Evolutionary conservation across 2,329 filamentous ascomycete species (phyloP).

Genomic region (Sporothrix euskadiensis): DNA sequence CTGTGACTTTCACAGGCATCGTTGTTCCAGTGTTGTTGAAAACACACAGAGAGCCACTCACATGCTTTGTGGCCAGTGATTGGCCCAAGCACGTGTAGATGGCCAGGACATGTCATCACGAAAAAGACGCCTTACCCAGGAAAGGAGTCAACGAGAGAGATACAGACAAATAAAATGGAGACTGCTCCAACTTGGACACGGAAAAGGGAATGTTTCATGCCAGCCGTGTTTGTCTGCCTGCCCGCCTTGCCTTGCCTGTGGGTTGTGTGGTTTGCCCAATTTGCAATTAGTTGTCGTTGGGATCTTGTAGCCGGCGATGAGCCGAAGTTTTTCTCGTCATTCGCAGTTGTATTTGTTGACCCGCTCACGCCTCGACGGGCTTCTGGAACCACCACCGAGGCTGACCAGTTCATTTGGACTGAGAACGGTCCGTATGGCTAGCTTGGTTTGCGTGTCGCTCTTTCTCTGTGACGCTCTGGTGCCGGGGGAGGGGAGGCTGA

Average conservation of each 20-base stretch:
- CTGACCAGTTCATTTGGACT: no score
- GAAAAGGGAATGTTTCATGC: background rate
- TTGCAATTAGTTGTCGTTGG: background rate
- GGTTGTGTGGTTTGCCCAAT: background rate
- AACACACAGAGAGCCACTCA: background rate
- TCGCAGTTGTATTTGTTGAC: background rate
- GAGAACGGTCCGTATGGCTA: background rate
- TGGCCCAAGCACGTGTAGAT: background rate
- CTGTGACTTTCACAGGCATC: conserved; percentile 4
- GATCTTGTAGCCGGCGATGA: conserved; percentile 25
- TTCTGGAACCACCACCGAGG: no score
- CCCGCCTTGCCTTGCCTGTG: background rate
- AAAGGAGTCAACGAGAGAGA: background rate
- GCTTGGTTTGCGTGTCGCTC: background rate
- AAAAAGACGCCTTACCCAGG: conserved; percentile 1
- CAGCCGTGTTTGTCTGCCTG: background rate
- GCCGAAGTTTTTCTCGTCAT: conserved; percentile 21
- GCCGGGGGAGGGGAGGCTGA: conserved; percentile 9
- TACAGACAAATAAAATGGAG: background rate
- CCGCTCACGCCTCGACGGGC: background rate
- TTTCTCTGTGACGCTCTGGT: background rate
- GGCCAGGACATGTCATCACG: conserved; percentile 1
- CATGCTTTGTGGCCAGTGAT: background rate
- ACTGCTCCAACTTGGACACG: background rate
- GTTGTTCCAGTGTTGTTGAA: background rate